These are phyloP conservation scores for Xylariales sp. DNA, from an alignment of 2,329 filamentous ascomycete species.

Conservation along the genomic window DNA sequence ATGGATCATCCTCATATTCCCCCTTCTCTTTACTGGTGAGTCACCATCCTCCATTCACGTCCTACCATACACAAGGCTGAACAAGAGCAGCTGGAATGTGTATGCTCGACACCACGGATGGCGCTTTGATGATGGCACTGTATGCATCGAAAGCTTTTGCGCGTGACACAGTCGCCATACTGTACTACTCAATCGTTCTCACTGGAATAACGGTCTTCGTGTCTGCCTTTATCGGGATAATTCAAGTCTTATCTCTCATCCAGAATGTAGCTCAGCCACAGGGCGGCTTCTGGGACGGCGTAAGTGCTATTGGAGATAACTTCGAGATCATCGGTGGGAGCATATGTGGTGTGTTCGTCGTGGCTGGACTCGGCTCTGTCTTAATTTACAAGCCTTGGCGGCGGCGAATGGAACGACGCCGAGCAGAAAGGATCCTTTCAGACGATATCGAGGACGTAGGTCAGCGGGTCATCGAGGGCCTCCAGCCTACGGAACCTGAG, in stretches of 20 bases:
- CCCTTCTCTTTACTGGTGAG: conserved; percentile 77
- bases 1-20: conserved; percentile 93
- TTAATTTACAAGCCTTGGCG: conserved; percentile 79
- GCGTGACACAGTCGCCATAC: conserved; percentile 77
- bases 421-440: conserved; percentile 12
- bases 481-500: too few relatives aligned
- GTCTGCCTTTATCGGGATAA: conserved; percentile 76
- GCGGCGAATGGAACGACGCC: conserved; percentile 34
- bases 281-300: conserved; percentile 87
- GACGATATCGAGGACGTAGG: conserved; percentile 8
- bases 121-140: conserved; percentile 89
- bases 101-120: conserved; percentile 85
- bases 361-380: conserved; percentile 71
- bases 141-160: conserved; percentile 79
- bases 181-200: conserved; percentile 90
- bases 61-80: conserved; percentile 5
- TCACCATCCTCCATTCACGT: not conserved
- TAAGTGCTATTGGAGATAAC: conserved; percentile 69
- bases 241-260: conserved; percentile 78
- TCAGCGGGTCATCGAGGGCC: too few relatives aligned
- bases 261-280: conserved; percentile 69
- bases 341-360: conserved; percentile 80
- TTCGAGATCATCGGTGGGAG: conserved; percentile 82
- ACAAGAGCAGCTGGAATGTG: conserved; percentile 74
- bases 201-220: conserved; percentile 80